These are phyloP conservation scores for Syzygium syzygioides DNA, from an alignment of 441 rosid species.

Conservation along the genomic window DNA sequence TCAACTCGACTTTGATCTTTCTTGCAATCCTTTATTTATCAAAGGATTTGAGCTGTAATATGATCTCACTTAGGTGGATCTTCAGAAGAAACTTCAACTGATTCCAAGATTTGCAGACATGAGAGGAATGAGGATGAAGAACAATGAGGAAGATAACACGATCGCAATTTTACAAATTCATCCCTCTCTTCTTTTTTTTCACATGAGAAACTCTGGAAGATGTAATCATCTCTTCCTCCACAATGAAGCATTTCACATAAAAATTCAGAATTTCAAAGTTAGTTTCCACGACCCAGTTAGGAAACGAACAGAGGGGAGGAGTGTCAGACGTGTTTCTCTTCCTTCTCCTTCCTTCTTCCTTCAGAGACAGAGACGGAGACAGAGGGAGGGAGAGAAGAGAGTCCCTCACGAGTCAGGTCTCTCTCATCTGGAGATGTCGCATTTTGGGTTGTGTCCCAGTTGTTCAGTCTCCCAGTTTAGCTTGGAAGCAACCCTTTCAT, in stretches of 20 bases:
- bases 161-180: not conserved
- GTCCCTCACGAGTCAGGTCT: not conserved
- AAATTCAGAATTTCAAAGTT: not conserved
- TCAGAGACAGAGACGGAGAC: too few species aligned
- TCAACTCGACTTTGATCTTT: not conserved
- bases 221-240: not conserved
- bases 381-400: too few species aligned
- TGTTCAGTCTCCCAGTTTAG: conserved; percentile 76
- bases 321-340: not conserved
- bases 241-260: too few species aligned
- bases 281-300: not conserved
- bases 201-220: not conserved
- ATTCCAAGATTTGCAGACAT: not conserved
- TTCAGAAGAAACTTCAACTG: not conserved
- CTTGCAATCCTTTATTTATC: not conserved
- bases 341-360: not conserved
- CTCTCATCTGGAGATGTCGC: conserved; percentile 60
- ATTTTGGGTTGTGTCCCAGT: conserved; percentile 34
- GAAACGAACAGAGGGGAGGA: not conserved
- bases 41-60: not conserved
- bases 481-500: conserved; percentile 74
- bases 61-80: not conserved
- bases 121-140: not conserved
- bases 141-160: not conserved
- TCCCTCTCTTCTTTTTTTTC: too few species aligned